These are phyloP conservation scores for Apiotrichum laibachii DNA, from an alignment of 1,284 basidiomycete species.

Conservation along the genomic window DNA sequence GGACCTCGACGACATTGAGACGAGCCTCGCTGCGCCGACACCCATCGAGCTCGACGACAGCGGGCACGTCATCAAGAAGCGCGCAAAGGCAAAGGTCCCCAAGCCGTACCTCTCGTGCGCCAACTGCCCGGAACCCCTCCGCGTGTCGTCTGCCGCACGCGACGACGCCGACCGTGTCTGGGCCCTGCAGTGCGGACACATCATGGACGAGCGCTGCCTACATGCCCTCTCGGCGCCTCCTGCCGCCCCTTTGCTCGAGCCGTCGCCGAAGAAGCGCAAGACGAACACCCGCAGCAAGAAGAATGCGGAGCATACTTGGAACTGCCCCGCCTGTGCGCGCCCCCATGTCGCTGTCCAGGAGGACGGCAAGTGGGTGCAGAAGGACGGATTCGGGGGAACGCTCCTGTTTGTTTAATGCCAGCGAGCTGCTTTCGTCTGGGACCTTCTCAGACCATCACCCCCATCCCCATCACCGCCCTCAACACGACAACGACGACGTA, in stretches of 20 bases:
- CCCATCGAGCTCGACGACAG: slow-evolving; percentile 29
- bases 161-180: slow-evolving; percentile 40
- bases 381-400: slow-evolving; percentile 32
- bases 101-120: slow-evolving; percentile 39
- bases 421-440: too few species aligned
- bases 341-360: slow-evolving; percentile 30
- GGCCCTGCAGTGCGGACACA: slow-evolving; percentile 48
- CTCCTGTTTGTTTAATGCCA: too few species aligned
- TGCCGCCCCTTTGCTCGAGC: too few species aligned
- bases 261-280: not conserved
- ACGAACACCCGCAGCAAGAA: not conserved
- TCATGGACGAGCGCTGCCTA: slow-evolving; percentile 48
- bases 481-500: too few species aligned
- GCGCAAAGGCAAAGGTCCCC: not conserved
- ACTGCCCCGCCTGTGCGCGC: slow-evolving; percentile 38
- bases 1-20: slow-evolving; percentile 26
- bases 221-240: slow-evolving; percentile 13
- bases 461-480: too few species aligned
- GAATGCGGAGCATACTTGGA: slow-evolving; percentile 30
- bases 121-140: slow-evolving; percentile 38
- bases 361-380: slow-evolving; percentile 31
- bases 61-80: slow-evolving; percentile 23
- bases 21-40: not conserved
- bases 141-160: slow-evolving; percentile 35
- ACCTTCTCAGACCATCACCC: too few species aligned